Evolutionary conservation across 2,329 filamentous ascomycete species (phyloP), one percentile per base, ranked within the genome.

Genomic region (Fusarium virguliforme): DNA sequence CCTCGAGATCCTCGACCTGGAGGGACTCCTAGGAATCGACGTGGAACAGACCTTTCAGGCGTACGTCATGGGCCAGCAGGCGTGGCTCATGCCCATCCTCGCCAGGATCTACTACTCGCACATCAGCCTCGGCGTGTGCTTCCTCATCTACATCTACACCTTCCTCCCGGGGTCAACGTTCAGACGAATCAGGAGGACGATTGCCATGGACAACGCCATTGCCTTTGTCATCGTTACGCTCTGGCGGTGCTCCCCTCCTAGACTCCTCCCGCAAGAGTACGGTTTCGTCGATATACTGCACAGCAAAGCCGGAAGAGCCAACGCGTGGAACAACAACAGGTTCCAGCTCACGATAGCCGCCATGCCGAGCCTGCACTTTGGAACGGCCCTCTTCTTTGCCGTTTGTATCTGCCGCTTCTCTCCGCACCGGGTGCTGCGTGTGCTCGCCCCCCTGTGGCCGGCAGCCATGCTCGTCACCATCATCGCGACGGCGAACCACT

Each of bases 311-410:
- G 40, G 75, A 62, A 58, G 71, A 1, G 71, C 68, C 8, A 80
- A 73, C 40, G 75, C 74, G 1, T 85, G 83, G 84, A 84, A 80
- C 18, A 78, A 84, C 59, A 86, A 85, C 67, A 77, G 78, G 22
- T 85, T 83, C 62, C 83, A 84, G 69, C 73, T 85, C 10, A 85
- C 83, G 8, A 84, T 85, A 64, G 84, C 84, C 0, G 84, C 84
- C 28, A 86, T 86, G 84, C 84, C 84, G 2, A 84, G 81, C 18
- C 73, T 86, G 13, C 84, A 86, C 68, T 86, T 85, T 65, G 84
- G 84, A 32, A 83, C 80, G 0, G 74, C 81, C 0, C 71, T 81
- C 3, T 81, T 81, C 61, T 74, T 83, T 12, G 79, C 78, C 3
- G 74, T 80, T 6, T 80, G 73, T 26, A 62, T 82, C 28, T 71